These are phyloP conservation scores for Phlyctochytrium bullatum DNA, from an alignment of 192 early-diverging fungal genomes.

Conservation along the genomic window DNA sequence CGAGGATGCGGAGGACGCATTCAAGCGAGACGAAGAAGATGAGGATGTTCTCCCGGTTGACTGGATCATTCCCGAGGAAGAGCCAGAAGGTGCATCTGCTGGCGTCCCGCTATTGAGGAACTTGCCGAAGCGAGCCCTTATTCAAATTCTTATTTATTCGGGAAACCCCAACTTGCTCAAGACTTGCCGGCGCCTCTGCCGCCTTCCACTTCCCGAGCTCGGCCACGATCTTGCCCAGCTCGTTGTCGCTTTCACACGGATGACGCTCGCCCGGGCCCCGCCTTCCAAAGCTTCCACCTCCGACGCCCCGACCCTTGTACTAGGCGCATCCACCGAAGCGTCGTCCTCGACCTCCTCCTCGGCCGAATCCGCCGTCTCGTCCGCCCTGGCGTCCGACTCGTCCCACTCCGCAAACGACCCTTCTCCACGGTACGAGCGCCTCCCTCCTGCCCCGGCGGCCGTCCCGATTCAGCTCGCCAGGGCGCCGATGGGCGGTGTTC, in stretches of 20 bases:
- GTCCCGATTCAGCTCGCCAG: no score
- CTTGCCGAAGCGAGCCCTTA: conserved; percentile 20
- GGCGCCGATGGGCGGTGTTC: conserved; percentile 9
- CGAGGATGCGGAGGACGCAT: conserved; percentile 19
- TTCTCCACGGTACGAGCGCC: background rate
- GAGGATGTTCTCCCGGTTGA: conserved; percentile 10
- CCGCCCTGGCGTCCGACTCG: background rate
- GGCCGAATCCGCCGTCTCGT: no score
- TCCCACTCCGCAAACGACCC: background rate
- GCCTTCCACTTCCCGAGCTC: conserved; percentile 22
- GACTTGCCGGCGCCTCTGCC: conserved; percentile 16
- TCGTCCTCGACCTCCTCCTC: background rate
- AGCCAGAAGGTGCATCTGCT: background rate
- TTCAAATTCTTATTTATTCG: conserved; percentile 22
- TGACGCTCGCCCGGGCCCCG: background rate
- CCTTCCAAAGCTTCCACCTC: background rate
- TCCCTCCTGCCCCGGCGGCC: background rate
- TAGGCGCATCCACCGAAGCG: background rate
- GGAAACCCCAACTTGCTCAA: conserved; percentile 24
- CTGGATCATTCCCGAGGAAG: conserved; percentile 21
- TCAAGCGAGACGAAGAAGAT: conserved; percentile 2
- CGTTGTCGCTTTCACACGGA: conserved; percentile 1
- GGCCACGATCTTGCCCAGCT: conserved; percentile 19
- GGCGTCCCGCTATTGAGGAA: background rate
- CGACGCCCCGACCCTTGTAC: background rate